A percentile compares a stretch with the other conserved stretches of the same genome.
Conservation (phyloP, 768 basidiomycete genomes). For the Melanogaster broomeanus region DNA sequence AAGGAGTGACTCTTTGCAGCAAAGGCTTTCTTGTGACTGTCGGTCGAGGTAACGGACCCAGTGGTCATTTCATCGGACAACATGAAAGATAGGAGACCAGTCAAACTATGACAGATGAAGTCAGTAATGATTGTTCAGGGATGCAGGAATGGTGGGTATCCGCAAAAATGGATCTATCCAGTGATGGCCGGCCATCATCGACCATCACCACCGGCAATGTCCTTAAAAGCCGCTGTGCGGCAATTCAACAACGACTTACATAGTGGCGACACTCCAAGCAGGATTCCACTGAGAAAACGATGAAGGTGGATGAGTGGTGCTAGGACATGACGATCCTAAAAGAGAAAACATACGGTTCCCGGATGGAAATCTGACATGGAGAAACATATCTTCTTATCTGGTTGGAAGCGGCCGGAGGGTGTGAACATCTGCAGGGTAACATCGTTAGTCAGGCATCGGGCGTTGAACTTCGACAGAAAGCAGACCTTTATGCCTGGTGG, state of each 20-base stretch:
- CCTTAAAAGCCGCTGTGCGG: conserved; percentile 1
- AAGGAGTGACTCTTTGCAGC: conserved; percentile 82
- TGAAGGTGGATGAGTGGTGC: conserved; percentile 1
- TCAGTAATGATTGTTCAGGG: no score
- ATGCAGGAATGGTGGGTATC: no score
- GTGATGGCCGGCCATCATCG: conserved; percentile 2
- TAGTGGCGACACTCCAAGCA: conserved; percentile 93
- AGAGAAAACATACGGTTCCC: conserved; percentile 63
- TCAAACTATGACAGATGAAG: conserved; percentile 57
- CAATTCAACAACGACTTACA: conserved; percentile 51
- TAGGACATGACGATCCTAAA: background rate
- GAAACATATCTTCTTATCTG: conserved; percentile 95
- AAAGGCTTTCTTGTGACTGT: conserved; percentile 74
- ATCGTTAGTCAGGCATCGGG: conserved; percentile 7
- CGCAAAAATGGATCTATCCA: conserved; percentile 15
- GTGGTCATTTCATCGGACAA: conserved; percentile 96
- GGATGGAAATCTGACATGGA: conserved; percentile 98
- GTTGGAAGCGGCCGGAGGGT: conserved; percentile 87
- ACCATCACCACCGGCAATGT: conserved; percentile 9
- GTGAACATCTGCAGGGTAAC: conserved; percentile 73
- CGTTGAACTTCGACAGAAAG: background rate
- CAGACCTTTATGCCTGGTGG: conserved; percentile 94
- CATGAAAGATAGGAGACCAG: conserved; percentile 94
- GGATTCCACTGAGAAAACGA: conserved; percentile 78
- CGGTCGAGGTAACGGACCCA: conserved; percentile 81